Evolutionary conservation across 139 green algal species (phyloP), one percentile per base, ranked within the genome.

Genomic region (Asterochloris sp.): DNA sequence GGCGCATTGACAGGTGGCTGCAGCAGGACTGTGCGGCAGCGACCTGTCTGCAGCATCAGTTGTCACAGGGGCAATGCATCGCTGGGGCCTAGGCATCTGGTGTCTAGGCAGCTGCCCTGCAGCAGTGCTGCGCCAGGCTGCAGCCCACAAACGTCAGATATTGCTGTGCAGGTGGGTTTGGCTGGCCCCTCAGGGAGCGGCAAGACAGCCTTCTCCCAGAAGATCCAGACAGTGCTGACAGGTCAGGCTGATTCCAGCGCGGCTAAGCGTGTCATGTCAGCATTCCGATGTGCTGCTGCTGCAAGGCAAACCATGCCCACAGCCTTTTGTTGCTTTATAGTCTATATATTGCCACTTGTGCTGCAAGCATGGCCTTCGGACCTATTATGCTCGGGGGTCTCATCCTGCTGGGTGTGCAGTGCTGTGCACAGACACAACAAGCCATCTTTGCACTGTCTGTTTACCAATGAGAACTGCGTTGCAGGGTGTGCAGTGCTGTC

Each of bases 201-300:
- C 73, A 99, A 99, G 89, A 98, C 96, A 11, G 94, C 94, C 0
- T 99, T 99, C 83, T 94, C 91, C n/a, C 86, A 95, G 69, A 97
- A 97, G 86, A 87, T 99, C 23, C 85, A 90, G 69, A 86, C 79
- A 69, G 94, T 99, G 80, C 95, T 99, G 82, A 95, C 94, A 17
- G 88, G 86, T 87, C 26, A 54, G 75, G 24, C 38, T 54, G 38
- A 54, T 54, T 54, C 38, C 38, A 54, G 2, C 6, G 38, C 38
- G 6, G 38, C 38, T 54, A 6, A 54, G 38, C 38, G 6, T 54
- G 38, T 10, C 38, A 2, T 54, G 38, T 6, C 2, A 54, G 38
- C 38, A 54, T 54, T 10, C 38, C 38, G 6, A 54, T 6, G 6
- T 54, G 38, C 38, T 54, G 38, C 38, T 54, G 38, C 38, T 54